Evolutionary conservation across 1,139 yeast genomes (phyloP).

Genomic region (Hyphopichia pseudoburtonii): DNA sequence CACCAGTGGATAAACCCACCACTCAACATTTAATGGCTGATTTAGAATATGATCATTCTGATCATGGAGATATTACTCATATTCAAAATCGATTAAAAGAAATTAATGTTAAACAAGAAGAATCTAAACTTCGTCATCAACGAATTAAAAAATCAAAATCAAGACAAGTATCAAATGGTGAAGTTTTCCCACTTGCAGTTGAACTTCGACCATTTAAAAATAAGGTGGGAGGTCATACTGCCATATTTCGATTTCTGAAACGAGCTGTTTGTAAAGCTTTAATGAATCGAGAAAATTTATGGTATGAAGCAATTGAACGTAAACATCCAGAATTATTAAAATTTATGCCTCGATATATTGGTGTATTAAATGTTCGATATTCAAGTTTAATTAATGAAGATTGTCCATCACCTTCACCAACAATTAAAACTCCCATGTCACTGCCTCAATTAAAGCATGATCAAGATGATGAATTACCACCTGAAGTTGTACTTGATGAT

Average conservation of each 20-base stretch:
- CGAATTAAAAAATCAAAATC: not conserved
- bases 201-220: conserved; percentile 86
- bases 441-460: conserved; percentile 1
- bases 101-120: conserved; percentile 5
- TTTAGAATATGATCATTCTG: conserved; percentile 35
- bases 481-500: conserved; percentile 85
- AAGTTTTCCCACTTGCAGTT: conserved; percentile 63
- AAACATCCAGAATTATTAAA: conserved; percentile 72
- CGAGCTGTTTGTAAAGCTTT: conserved; percentile 95
- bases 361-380: conserved; percentile 89
- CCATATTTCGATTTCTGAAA: conserved; percentile 86
- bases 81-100: conserved; percentile 13
- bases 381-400: conserved; percentile 46
- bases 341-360: conserved; percentile 92
- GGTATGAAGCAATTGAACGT: conserved; percentile 86
- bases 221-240: conserved; percentile 98
- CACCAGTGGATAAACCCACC: not conserved
- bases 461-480: conserved; percentile 42
- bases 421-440: not conserved
- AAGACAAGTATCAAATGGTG: not conserved
- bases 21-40: conserved; percentile 39
- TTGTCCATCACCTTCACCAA: conserved; percentile 6
- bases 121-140: conserved; percentile 5
- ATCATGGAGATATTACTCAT: conserved; percentile 31
- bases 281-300: conserved; percentile 82